Base-by-base conservation (phyloP, 257 asterid genomes). In the Penstemon barbatus region DNA sequence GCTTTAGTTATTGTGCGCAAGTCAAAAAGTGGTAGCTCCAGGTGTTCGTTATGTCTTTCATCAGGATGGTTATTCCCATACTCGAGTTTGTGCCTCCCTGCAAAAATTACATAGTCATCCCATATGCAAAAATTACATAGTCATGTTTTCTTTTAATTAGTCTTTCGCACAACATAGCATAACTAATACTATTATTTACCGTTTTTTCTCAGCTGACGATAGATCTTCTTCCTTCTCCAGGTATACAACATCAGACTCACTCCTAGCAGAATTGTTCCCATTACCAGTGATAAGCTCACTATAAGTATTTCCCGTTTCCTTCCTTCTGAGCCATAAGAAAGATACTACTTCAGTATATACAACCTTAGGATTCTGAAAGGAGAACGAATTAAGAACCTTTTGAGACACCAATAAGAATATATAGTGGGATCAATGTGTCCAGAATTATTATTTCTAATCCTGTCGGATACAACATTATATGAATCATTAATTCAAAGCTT, bases 21-120 rank as follows among this genome's bases (percentile, higher is more conserved):
- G 37, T 78, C 74, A 39, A 78, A 74, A 25, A 65, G 64, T 9
- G 83, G 82, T 59, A 77, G 74, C 52, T 73, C 75, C 43, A 63
- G 12, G 41, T 59, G 66, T 73, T 69, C 46, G 36, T 38, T 61
- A 59, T 19, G 53, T 5, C 50, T 55, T 44, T 25, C 57, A 25
- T 68, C 57, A 18, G 13, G 19, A 43, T 7, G 33, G 43, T 62
- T 19, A 44, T 19, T 44, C 39, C 7, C 1, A 62, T 4, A 18
- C 13, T 19, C 46, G 39, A 7, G 60, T 19, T 54, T 55, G 40
- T 6, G 45, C 10, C 15, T 37, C 0, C 62, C 72, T 67, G 55
- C 52, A 67, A 67, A 10, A 43, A 15, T 15, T 15, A 15, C 18
- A 15, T 15, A 49, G 54, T 0, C 54, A 3, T 10, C 33, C n/a